These are phyloP conservation scores for Yarrowia yakushimensis DNA, from an alignment of 805 yeast species.

Conservation along the genomic window DNA sequence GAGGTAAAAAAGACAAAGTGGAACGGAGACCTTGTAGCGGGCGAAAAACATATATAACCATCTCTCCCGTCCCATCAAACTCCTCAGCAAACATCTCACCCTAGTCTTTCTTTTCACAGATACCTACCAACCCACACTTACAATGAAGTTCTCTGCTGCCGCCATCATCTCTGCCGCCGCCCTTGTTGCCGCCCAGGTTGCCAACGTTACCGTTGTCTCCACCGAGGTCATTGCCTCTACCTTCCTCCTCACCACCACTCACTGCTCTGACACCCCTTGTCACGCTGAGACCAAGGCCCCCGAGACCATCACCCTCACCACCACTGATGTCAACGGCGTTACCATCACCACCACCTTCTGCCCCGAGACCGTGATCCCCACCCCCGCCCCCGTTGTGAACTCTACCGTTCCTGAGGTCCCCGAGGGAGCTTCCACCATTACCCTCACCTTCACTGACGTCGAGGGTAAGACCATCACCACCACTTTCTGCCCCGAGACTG, in stretches of 20 bases:
- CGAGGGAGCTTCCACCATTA: slow-evolving; percentile 24
- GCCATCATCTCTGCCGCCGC: slow-evolving; percentile 17
- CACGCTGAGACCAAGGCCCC: slow-evolving; percentile 21
- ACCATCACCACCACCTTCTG: slow-evolving; percentile 25
- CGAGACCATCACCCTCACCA: slow-evolving; percentile 21
- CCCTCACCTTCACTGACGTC: slow-evolving; percentile 20
- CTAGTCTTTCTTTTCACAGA: slow-evolving; percentile 25
- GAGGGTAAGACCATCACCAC: slow-evolving; percentile 24
- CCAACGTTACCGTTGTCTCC: slow-evolving; percentile 21
- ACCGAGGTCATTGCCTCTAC: slow-evolving; percentile 1
- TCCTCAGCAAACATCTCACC: slow-evolving; percentile 8
- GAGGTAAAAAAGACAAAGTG: neutral
- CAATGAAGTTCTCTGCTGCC: slow-evolving; percentile 22
- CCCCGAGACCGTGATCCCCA: slow-evolving; percentile 23
- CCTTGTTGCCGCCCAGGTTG: slow-evolving; percentile 16
- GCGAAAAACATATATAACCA: slow-evolving; percentile 10
- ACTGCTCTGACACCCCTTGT: slow-evolving; percentile 22
- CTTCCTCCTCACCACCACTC: slow-evolving; percentile 12
- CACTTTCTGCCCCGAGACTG: slow-evolving; percentile 25
- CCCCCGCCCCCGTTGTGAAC: slow-evolving; percentile 14
- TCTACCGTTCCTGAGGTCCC: slow-evolving; percentile 10
- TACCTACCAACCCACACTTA: neutral
- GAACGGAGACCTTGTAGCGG: neutral
- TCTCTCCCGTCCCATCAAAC: neutral
- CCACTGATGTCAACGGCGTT: slow-evolving; percentile 21